phyloP scores from a whole-genome alignment of 2,329 filamentous ascomycete genomes.

The Talaromyces sp. region DNA sequence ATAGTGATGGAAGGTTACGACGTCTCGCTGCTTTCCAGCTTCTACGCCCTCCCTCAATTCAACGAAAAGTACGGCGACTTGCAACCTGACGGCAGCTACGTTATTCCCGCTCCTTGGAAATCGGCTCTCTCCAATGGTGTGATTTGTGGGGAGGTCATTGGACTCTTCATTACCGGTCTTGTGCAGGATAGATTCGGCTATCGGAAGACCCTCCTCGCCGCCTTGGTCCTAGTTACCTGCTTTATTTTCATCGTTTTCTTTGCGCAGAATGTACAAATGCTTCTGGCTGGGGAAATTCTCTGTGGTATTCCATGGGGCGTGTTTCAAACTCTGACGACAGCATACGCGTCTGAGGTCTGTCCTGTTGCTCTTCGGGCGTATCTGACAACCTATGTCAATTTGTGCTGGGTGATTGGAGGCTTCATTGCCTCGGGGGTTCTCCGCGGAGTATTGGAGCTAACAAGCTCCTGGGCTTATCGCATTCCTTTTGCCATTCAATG shows the following conservation, averaged over 20 bases:
- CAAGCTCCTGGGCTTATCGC: constrained; percentile 46
- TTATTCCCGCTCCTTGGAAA: constrained; percentile 19
- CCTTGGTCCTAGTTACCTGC: constrained; percentile 39
- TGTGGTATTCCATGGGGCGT: constrained; percentile 48
- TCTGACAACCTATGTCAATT: constrained; percentile 42
- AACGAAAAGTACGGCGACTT: constrained; percentile 34
- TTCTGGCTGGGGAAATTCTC: constrained; percentile 46
- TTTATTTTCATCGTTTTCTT: constrained; percentile 48
- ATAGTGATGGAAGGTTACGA: constrained; percentile 92
- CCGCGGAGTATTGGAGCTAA: constrained; percentile 37
- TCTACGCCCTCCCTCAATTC: constrained; percentile 50
- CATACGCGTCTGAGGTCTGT: constrained; percentile 42
- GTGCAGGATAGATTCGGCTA: constrained; percentile 33
- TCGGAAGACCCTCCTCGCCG: constrained; percentile 38
- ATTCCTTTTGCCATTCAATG: constrained; percentile 49
- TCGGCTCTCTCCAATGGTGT: constrained; percentile 1
- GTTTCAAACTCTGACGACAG: constrained; percentile 43
- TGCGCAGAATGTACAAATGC: constrained; percentile 39
- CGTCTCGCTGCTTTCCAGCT: constrained; percentile 72
- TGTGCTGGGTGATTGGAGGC: constrained; percentile 45
- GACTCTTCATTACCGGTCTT: constrained; percentile 25
- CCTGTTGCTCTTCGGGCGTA: constrained; percentile 40
- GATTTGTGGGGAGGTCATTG: constrained; percentile 5
- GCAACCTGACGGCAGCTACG: constrained; percentile 24
- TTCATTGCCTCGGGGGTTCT: constrained; percentile 47